Percentiles rank a stretch among this genome's conserved stretches.
Evolutionary conservation across 1,284 basidiomycete genomes (phyloP).

Genomic region (Rhodotorula glutinis): DNA sequence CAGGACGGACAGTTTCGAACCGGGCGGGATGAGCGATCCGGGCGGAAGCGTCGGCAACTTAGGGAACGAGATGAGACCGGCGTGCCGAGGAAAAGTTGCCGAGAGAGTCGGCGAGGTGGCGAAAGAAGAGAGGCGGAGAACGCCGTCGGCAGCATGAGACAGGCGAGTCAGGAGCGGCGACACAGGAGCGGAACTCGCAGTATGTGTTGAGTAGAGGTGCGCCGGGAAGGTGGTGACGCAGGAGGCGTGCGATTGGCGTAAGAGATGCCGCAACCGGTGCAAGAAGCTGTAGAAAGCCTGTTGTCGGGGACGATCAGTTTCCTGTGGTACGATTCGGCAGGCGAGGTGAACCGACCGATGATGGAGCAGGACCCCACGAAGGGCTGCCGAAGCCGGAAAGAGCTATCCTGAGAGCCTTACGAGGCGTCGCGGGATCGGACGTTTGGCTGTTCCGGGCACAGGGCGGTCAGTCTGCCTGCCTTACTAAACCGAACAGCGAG

Average conservation of each 20-base stretch:
- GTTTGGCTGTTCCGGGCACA: neutral
- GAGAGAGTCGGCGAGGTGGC: conserved; percentile 66
- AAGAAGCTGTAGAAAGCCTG: conserved; percentile 62
- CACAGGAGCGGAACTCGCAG: conserved; percentile 63
- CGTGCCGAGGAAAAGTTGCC: conserved; percentile 70
- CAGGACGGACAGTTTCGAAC: conserved; percentile 69
- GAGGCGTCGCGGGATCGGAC: conserved; percentile 10
- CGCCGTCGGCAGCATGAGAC: conserved; percentile 73
- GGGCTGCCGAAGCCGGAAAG: conserved; percentile 37
- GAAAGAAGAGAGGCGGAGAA: conserved; percentile 72
- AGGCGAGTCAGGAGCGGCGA: conserved; percentile 70
- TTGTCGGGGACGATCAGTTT: neutral
- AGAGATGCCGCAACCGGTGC: conserved; percentile 60
- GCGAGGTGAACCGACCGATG: conserved; percentile 3
- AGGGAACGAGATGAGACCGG: conserved; percentile 74
- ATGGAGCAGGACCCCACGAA: conserved; percentile 26
- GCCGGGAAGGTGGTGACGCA: conserved; percentile 65
- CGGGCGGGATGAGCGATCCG: conserved; percentile 66
- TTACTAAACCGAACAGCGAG: too few relatives aligned
- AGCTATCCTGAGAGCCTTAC: conserved; percentile 36
- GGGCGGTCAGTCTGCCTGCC: neutral
- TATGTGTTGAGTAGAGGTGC: conserved; percentile 49
- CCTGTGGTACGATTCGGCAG: neutral
- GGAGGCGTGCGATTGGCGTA: conserved; percentile 56
- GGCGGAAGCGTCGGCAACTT: conserved; percentile 57